These are phyloP conservation scores for Tylopilus rubrobrunneus DNA, from an alignment of 768 basidiomycete species.

Conservation along the genomic window DNA sequence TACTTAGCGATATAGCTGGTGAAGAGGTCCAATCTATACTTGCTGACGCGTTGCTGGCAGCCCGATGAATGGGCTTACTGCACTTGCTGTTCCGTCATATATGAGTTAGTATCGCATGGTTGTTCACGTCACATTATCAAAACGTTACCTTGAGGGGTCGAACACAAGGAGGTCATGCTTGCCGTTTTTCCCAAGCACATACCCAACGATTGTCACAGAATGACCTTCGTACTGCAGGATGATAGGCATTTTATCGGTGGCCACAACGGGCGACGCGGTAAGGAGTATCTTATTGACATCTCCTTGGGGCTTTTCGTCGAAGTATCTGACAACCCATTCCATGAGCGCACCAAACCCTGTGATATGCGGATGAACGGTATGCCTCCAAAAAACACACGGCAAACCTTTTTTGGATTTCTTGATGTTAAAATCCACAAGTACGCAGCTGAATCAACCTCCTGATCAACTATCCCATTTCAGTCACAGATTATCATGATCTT, in stretches of 20 bases:
- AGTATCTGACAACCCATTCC: slow-evolving; percentile 77
- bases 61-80: slow-evolving; percentile 14
- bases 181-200: slow-evolving; percentile 60
- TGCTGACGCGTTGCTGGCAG: slow-evolving; percentile 13
- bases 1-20: slow-evolving; percentile 4
- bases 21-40: slow-evolving; percentile 10
- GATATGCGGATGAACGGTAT: background rate
- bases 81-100: slow-evolving; percentile 8
- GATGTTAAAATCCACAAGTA: slow-evolving; percentile 64
- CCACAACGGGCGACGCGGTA: slow-evolving; percentile 46
- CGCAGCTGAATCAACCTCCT: slow-evolving; percentile 37
- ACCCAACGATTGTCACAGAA: slow-evolving; percentile 85
- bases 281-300: slow-evolving; percentile 53
- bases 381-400: background rate
- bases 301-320: slow-evolving; percentile 37
- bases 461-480: background rate
- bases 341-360: slow-evolving; percentile 48
- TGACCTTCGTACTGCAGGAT: slow-evolving; percentile 83
- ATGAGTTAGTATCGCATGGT: slow-evolving; percentile 1
- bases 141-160: slow-evolving; percentile 65
- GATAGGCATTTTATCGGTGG: slow-evolving; percentile 70
- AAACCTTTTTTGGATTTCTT: slow-evolving; percentile 42
- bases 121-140: slow-evolving; percentile 1
- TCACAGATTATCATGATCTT: slow-evolving; percentile 24
- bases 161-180: slow-evolving; percentile 65